Base-by-base conservation (phyloP, 257 asterid genomes). In the Solanum etuberosum region DNA sequence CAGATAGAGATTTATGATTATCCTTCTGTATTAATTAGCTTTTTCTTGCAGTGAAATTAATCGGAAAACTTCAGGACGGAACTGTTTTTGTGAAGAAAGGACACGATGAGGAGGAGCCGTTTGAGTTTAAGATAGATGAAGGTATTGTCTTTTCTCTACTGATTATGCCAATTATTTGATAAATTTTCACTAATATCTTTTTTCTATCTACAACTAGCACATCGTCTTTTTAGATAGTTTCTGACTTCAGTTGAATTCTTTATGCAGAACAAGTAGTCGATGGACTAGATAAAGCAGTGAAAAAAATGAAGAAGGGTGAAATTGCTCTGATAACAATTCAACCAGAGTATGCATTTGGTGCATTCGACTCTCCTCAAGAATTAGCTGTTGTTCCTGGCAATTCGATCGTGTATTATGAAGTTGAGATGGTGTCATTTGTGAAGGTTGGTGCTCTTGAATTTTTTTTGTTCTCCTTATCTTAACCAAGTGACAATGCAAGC, bases 271-370 rank as follows among this genome's bases (percentile, higher is more conserved):
- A 90, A 90, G 97, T 93, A 23, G 88, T 93, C 9, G 91, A 92
- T 83, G 95, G 95, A 27, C 92, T 94, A 27, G 97, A 94, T 57
- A 89, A 89, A 84, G 93, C 92, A 12, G 86, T 92, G 63, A 92
- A 89, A 89, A 91, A 93, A 51, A 92, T 93, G 97, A 94, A 93
- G 89, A 93, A 91, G 48, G 95, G 94, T 1, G 97, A 94, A 86
- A 72, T 89, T 14, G 91, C 97, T 68, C 86, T 86, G 38, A 16
- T 94, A 31, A 90, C 82, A 14, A 90, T 94, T 20, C 93, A 88
- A 38, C 92, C 94, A 13, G 93, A 94, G 34, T 91, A 90, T 88
- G 95, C 93, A 68, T 93, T 92, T 88, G 95, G 95, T 88, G 86
- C 70, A 34, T 87, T 89, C 4, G 93, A 91, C 54, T 84, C 91